Conservation (phyloP, 495 filamentous ascomycete genomes). For the Neurospora tetraspora region DNA sequence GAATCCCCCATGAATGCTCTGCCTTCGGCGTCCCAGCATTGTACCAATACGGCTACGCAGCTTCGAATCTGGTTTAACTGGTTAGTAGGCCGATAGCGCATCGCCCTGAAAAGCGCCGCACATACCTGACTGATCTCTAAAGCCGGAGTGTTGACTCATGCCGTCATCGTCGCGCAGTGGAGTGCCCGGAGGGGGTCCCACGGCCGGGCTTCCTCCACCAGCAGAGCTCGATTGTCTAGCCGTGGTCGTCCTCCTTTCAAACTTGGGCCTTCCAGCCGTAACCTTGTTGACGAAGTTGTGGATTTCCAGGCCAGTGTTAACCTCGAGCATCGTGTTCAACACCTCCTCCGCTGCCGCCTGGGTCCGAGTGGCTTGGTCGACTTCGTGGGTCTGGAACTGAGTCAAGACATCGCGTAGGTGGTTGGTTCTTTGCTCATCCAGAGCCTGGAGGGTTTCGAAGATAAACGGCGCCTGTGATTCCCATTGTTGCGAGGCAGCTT, state of each 20-base stretch:
- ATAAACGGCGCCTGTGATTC: conserved; percentile 92
- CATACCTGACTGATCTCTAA: conserved; percentile 39
- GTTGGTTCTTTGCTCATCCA: conserved; percentile 84
- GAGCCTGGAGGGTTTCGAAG: conserved; percentile 85
- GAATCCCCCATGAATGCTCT: conserved; percentile 46
- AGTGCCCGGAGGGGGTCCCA: conserved; percentile 18
- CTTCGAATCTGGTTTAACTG: conserved; percentile 29
- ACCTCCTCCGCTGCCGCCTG: conserved; percentile 70
- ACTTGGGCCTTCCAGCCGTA: conserved; percentile 38
- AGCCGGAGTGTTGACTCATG: conserved; percentile 51
- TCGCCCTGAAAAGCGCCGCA: background rate
- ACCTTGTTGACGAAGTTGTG: conserved; percentile 60
- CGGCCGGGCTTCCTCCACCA: conserved; percentile 18
- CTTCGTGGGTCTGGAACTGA: conserved; percentile 84
- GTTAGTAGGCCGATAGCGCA: background rate
- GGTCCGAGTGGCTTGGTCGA: conserved; percentile 74
- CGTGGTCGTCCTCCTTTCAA: conserved; percentile 31
- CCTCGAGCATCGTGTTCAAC: conserved; percentile 74
- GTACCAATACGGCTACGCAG: conserved; percentile 64
- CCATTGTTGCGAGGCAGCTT: conserved; percentile 77
- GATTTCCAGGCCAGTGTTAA: conserved; percentile 83
- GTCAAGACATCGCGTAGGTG: conserved; percentile 88
- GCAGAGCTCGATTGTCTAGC: conserved; percentile 31
- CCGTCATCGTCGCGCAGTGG: conserved; percentile 42
- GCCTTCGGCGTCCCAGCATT: conserved; percentile 60